Evolutionary conservation across 1,139 yeast genomes (phyloP), one percentile per base, ranked within the genome.

Genomic region (Taphrina wiesneri): DNA sequence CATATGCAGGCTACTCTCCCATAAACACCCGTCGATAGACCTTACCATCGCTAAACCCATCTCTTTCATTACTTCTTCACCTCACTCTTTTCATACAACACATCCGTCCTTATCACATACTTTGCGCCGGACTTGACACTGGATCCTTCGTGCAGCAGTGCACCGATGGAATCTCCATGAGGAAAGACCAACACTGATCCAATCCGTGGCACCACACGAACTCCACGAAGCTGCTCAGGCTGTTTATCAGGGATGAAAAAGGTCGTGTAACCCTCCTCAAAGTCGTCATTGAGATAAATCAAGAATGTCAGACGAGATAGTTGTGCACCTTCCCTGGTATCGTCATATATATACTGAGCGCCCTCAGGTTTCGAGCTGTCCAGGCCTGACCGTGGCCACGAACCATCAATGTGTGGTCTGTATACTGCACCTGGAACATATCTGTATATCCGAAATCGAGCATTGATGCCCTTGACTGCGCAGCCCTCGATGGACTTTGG

Each of bases 391-490:
- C 60, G 47, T 13, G 65, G 60, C 65, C 65, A 62, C n/a, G 65
- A 56, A 6, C 65, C 65, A 52, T 62, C 65, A 30, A 62, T 41
- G 25, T 62, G 65, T 7, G 65, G 65, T 13, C 65, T 32, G 28
- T 62, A 62, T 2, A 62, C 60, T 13, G 65, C 65, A 21, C 65
- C 65, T 6, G 65, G 65, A 9, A 62, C 65, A 25, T 62, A 62
- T 15, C 65, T 43, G 45, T 62, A 62, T 15, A 62, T 60, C 1
- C 65, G 53, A 17, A 62, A 62, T 15, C 65, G 53, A 17, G 60
- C 65, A 46, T 62, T 62, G 47, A 62, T 43, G 46, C 65, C 65
- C 21, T 41, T 34, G 11, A 62, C 56, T 6, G 36, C 34, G 19
- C 65, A 53, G n/a, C 65, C 65, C 26, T 53, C 65, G 3, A 62